phyloP scores from a whole-genome alignment of 345 rosid genomes.

The Hibiscus syriacus region DNA sequence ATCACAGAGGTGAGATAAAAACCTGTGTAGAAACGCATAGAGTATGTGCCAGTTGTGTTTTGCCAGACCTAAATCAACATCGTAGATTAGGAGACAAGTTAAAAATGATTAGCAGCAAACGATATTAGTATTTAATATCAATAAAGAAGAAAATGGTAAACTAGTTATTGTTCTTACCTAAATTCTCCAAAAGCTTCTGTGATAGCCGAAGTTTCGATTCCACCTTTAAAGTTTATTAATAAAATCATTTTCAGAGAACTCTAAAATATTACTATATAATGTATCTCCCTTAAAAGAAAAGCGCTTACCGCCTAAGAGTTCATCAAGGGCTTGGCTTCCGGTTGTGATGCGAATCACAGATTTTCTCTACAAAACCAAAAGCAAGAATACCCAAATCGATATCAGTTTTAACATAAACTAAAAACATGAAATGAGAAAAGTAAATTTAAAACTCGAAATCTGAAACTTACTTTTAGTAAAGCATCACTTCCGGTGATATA shows the following conservation, averaged over 20 bases:
- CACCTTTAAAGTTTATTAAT: constrained; percentile 41
- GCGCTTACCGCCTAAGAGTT: constrained; percentile 66
- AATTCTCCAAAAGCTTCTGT: constrained; percentile 97
- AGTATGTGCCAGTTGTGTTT: constrained; percentile 88
- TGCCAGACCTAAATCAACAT: constrained; percentile 64
- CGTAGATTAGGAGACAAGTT: neutral
- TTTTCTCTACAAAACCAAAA: constrained; percentile 42
- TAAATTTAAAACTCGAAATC: neutral
- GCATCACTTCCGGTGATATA: constrained; percentile 91
- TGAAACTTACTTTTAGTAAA: constrained; percentile 57
- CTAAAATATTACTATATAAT: neutral
- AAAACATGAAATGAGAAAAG: neutral
- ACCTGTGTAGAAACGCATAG: constrained; percentile 86
- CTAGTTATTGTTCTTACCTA: constrained; percentile 36
- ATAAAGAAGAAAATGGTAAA: neutral
- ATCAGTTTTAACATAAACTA: neutral
- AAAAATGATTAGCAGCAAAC: neutral
- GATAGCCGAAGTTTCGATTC: constrained; percentile 67
- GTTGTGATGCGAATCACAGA: constrained; percentile 72
- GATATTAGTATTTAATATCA: neutral
- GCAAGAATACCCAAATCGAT: neutral
- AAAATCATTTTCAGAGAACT: neutral
- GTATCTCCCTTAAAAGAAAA: neutral
- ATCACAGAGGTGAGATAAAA: constrained; percentile 7
- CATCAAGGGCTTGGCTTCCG: constrained; percentile 91